phyloP scores from a whole-genome alignment of 192 early-diverging fungal genomes.

The Physocladia obscura region DNA sequence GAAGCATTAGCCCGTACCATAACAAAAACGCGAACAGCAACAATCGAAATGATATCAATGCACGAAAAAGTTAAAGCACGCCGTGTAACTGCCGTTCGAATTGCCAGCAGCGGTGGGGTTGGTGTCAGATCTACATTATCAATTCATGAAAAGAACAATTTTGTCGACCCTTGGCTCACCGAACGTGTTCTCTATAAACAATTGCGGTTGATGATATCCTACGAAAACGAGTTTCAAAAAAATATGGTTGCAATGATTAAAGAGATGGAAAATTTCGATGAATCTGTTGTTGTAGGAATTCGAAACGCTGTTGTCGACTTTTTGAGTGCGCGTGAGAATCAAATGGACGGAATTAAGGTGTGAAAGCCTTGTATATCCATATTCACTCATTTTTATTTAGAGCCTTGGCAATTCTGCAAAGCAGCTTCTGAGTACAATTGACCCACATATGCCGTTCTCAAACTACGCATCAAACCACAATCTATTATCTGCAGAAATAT shows the following conservation, averaged over 20 bases:
- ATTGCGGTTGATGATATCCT: constrained; percentile 29
- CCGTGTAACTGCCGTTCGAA: neutral
- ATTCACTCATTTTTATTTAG: constrained; percentile 11
- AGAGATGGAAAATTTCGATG: constrained; percentile 35
- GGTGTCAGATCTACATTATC: no score
- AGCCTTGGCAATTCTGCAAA: constrained; percentile 2
- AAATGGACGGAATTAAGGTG: constrained; percentile 18
- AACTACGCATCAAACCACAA: constrained; percentile 8
- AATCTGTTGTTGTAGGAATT: constrained; percentile 26
- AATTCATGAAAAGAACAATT: neutral
- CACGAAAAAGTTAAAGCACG: constrained; percentile 20
- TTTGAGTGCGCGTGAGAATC: constrained; percentile 12
- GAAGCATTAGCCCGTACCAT: neutral
- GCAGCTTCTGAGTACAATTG: neutral
- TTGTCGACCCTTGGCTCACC: constrained; percentile 41
- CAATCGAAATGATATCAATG: constrained; percentile 6
- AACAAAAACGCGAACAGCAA: neutral
- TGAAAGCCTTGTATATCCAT: neutral
- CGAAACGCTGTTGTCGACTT: constrained; percentile 34
- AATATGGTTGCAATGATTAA: constrained; percentile 30
- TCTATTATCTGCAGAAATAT: constrained; percentile 1
- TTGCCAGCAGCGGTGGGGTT: no score
- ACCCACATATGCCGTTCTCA: constrained; percentile 24
- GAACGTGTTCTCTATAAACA: constrained; percentile 38
- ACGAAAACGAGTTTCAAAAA: constrained; percentile 36